Conservation (phyloP, 768 basidiomycete genomes). For the Butyriboletus loyo region DNA sequence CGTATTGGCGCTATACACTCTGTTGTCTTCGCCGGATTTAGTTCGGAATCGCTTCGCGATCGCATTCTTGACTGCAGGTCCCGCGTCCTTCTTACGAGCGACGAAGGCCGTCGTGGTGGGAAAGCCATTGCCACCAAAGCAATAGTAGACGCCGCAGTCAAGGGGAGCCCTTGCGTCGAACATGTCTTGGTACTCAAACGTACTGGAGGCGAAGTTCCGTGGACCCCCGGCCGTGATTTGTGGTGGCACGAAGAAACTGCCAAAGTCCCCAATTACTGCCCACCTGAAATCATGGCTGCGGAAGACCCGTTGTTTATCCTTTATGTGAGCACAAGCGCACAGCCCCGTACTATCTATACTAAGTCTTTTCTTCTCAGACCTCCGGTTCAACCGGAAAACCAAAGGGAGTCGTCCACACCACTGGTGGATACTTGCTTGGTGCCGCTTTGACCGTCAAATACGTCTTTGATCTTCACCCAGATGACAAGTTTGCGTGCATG, state of each 20-base stretch:
- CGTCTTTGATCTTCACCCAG: constrained; percentile 96
- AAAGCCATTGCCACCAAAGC: constrained; percentile 93
- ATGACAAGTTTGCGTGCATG: constrained; percentile 96
- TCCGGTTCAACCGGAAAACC: constrained; percentile 95
- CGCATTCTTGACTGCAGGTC: constrained; percentile 86
- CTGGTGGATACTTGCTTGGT: constrained; percentile 87
- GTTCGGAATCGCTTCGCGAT: constrained; percentile 90
- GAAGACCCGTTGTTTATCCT: constrained; percentile 99
- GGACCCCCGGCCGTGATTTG: constrained; percentile 80
- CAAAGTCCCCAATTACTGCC: constrained; percentile 84
- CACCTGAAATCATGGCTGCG: constrained; percentile 81
- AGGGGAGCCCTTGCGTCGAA: constrained; percentile 80
- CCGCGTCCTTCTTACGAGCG: constrained; percentile 90
- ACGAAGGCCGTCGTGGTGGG: constrained; percentile 92
- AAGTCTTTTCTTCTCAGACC: constrained; percentile 49
- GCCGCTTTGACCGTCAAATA: constrained; percentile 93
- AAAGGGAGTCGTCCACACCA: constrained; percentile 93
- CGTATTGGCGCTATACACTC: constrained; percentile 96
- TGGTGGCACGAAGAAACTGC: constrained; percentile 96
- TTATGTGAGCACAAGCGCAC: constrained; percentile 61
- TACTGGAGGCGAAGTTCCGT: constrained; percentile 79
- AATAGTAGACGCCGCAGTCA: constrained; percentile 90
- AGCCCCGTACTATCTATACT: neutral
- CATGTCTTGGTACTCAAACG: constrained; percentile 87
- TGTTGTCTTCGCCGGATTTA: constrained; percentile 97